Base-by-base conservation (phyloP, 345 rosid species). In the Hypericum perforatum region DNA sequence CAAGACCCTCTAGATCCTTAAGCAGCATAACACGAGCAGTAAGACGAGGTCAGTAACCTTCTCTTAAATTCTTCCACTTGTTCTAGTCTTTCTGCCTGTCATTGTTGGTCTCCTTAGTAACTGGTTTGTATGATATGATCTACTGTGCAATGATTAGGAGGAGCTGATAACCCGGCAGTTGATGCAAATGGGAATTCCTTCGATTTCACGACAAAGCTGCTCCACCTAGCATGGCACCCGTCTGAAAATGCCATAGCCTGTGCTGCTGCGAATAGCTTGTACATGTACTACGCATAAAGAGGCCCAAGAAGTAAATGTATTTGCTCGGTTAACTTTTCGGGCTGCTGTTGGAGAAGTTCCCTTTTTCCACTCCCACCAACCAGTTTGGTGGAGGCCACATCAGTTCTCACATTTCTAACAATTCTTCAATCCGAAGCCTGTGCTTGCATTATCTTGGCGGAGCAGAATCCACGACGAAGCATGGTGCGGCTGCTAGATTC, bases 181-280 rank as follows among this genome's bases (percentile, higher is more conserved):
- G 81, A 79, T 57, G 45, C 78, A 16, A 79, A 76, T 56, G 84
- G 81, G 59, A 75, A 73, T 51, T 45, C 84, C n/a, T 64, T 63
- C 41, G 84, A 79, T 66, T 79, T 69, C 71, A 63, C 76, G 7
- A 61, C 67, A 50, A 79, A 79, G 69, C 49, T 79, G 67, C 59
- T 79, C 41, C 84, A 79, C 63, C 71, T 79, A 16, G 84, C 84
- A 5, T 79, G 84, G 81, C 84, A 79, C 59, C 84, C 84, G 6
- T 63, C 70, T 0, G 84, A 79, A 57, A 73, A 73, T 56, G 68
- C 81, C 13, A 63, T 79, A 7, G 84, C 81, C 37, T 65, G 77
- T 49, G 84, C 84, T 1, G 84, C 84, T 12, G 66, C 81, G 43
- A 78, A 79, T 69, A 79, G 84, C 73, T 76, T 79, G 50, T 79